Evolutionary conservation across 768 basidiomycete genomes (phyloP), one percentile per base, ranked within the genome.

Genomic region (Amanita jacksonii): DNA sequence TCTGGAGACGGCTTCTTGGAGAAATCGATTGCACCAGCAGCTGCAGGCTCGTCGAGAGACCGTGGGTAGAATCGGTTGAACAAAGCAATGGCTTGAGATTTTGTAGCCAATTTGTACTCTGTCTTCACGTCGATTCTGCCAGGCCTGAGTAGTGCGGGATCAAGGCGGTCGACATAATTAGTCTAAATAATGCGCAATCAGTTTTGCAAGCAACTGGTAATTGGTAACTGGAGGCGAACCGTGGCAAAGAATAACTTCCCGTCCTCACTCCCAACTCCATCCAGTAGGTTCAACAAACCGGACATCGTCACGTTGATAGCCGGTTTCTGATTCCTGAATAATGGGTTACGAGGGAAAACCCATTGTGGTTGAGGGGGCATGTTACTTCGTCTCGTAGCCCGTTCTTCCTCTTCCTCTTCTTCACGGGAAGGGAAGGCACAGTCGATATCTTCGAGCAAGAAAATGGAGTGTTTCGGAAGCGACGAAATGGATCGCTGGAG

Each of bases 181-280:
- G 75, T 77, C 73, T 75, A 49, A 15, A 35, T 18, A 13, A 10
- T n/a, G n/a, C 8, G 4, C 22, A n/a, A 27, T 18, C 12, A 38
- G 20, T 18, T 37, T 37, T 37, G 18, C 18, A 9, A 5, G 15
- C 10, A 16, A 3, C 33, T 12, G 8, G 27, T 10, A 30, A 27
- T 9, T 6, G 12, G 10, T 3, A 18, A 8, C 15, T 13, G 5
- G 9, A 8, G 13, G 7, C 68, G 36, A 36, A 73, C 73, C 8
- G 78, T 81, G 0, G 76, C 75, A 44, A 81, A 78, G 50, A 77
- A 72, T 12, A 81, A 56, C 47, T 73, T 74, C 8, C 78, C 78
- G 52, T 78, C 77, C 48, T 79, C 75, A 53, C 74, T 75, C 3
- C 72, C 73, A 9, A 77, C 70, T 3, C 77, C 77, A 51, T 81